These are phyloP conservation scores for Avena atlantica DNA, from an alignment of 176 grass and related monocot genomes.

Conservation along the genomic window DNA sequence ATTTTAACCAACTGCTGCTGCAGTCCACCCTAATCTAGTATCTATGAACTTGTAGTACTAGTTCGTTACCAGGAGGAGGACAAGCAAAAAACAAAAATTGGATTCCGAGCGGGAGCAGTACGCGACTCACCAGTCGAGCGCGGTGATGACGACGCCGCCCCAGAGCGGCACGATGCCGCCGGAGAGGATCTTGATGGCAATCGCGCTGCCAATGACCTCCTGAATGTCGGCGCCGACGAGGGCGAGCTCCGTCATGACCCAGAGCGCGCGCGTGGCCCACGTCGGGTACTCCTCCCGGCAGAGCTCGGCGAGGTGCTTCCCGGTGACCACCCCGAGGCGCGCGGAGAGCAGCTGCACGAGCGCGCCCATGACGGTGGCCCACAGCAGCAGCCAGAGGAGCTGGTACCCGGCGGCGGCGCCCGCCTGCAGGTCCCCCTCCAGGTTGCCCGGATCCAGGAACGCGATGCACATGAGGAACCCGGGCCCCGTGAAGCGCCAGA, in stretches of 20 bases:
- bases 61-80: background rate
- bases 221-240: conserved; percentile 91
- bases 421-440: conserved; percentile 93
- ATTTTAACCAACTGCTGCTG: background rate
- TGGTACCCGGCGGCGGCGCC: conserved; percentile 83
- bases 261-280: conserved; percentile 73
- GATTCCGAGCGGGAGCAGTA: background rate
- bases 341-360: conserved; percentile 85
- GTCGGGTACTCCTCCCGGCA: conserved; percentile 84
- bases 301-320: conserved; percentile 83
- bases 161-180: conserved; percentile 76
- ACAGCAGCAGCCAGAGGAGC: conserved; percentile 87
- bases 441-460: conserved; percentile 89
- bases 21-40: background rate
- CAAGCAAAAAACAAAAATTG: conserved; percentile 13
- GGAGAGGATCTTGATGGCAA: conserved; percentile 91
- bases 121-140: conserved; percentile 72
- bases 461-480: conserved; percentile 98
- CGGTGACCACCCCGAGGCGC: conserved; percentile 82
- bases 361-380: conserved; percentile 84
- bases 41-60: background rate
- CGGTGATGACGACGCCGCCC: conserved; percentile 87
- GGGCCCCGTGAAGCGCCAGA: conserved; percentile 84
- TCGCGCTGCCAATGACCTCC: conserved; percentile 94
- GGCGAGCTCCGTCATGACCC: conserved; percentile 88